Base-by-base conservation (phyloP, 73 alveolate genomes). In the Tetrahymena elliotti region DNA sequence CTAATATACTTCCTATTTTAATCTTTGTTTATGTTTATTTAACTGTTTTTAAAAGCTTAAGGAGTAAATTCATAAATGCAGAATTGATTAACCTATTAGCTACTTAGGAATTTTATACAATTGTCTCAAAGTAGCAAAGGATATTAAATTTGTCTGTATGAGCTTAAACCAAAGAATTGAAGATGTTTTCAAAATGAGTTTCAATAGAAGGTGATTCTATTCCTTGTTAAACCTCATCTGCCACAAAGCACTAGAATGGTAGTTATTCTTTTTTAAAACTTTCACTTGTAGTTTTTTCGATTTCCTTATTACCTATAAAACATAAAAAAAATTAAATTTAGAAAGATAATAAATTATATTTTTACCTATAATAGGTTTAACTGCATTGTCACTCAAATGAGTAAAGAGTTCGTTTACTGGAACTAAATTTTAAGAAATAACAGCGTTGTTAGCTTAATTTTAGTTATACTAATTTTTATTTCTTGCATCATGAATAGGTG, bases 341-440 rank as follows among this genome's bases (percentile, higher is more conserved):
- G 37, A 53, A 15, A 53, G 12, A 13, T 15, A n/a, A n/a, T n/a
- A 15, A 68, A 24, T 27, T 68, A 31, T 18, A 4, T 16, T 0
- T 24, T 68, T 68, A 68, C 99, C 99, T 83, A 99, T 98, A 31
- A 99, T 99, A 4, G 99, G 99, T 95, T 99, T 99, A 39, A 98
- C 99, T 39, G 99, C 96, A 52, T 98, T 98, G 95, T 99, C 99
- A n/a, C 98, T 93, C 93, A 94, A 96, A 95, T 98, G 99, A 84
- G 98, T 97, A 95, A 99, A 83, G 53, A 99, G 96, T 93, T 98
- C 97, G 35, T 98, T 99, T 7, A 99, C 93, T n/a, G 99, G 95
- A 35, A 93, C 84, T 31, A 84, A 34, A 35, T 82, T 38, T 88
- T 88, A 88, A n/a, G 94, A 24, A 38, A 38, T 4, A 33, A 84